These are phyloP conservation scores for Kodamaea alishanica DNA, from an alignment of 1,139 yeast genomes.

Conservation along the genomic window DNA sequence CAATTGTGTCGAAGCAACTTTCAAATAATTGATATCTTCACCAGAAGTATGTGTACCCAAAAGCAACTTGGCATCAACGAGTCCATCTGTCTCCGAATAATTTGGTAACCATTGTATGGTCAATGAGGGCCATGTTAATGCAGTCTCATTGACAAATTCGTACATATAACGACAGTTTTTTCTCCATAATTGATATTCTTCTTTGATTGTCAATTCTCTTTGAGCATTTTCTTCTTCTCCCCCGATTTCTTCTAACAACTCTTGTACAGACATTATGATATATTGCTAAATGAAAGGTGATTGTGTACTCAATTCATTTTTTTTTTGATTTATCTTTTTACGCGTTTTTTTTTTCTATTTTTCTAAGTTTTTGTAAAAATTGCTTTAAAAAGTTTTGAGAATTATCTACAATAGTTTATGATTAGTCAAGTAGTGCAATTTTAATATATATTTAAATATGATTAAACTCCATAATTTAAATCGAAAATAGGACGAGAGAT, in stretches of 20 bases:
- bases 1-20: conserved; percentile 69
- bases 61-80: conserved; percentile 48
- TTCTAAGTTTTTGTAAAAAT: conserved; percentile 1
- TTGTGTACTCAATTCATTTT: neutral
- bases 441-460: neutral
- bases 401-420: too few relatives aligned
- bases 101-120: conserved; percentile 75
- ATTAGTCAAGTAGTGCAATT: too few relatives aligned
- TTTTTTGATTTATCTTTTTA: neutral
- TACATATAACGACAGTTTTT: conserved; percentile 77
- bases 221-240: conserved; percentile 20
- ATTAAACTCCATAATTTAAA: conserved; percentile 3
- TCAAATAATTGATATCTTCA: conserved; percentile 70
- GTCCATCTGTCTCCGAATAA: conserved; percentile 22
- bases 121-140: conserved; percentile 75
- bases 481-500: neutral
- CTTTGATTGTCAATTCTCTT: conserved; percentile 48
- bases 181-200: conserved; percentile 76
- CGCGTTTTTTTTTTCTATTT: neutral
- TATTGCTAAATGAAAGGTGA: too few relatives aligned
- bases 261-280: conserved; percentile 7
- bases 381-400: neutral
- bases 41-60: conserved; percentile 90
- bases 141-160: conserved; percentile 75
- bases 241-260: conserved; percentile 6